Base-by-base conservation (phyloP, 352 stramenopile species). In the Aphanomyces astaci region DNA sequence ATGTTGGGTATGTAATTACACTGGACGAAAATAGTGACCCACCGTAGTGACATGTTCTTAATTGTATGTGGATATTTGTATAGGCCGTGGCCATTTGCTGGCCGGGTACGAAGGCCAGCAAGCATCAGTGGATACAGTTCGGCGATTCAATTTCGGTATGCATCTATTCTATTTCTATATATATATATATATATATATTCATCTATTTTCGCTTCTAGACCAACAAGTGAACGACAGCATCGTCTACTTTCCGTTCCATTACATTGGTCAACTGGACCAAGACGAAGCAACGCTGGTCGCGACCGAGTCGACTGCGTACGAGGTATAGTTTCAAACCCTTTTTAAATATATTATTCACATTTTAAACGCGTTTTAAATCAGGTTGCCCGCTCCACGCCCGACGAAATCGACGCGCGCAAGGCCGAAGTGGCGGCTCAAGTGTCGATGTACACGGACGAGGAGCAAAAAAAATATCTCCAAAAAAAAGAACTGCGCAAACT, bases 61-160 rank as follows among this genome's bases (percentile, higher is more conserved):
- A n/a, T n/a, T n/a, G n/a, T n/a, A n/a, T n/a, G n/a, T n/a, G n/a
- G 4, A 53, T 57, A 25, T 22, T 22, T 10, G 87, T 68, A 73
- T 71, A 55, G 86, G 86, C 39, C 73, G 78, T 9, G 86, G 86
- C 48, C 82, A 81, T 28, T 82, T 93, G 54, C 80, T 95, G 53
- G 83, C 78, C 4, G 77, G 75, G 2, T 93, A 81, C 25, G 81
- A 92, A 51, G 86, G 86, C 17, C 86, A 93, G 66, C 83, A 95
- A 59, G 70, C 76, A 22, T 73, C 80, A 27, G 82, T 77, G 27
- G 86, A 95, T 53, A 93, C 91, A 30, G 64, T 95, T 30, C 86
- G 86, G 39, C 83, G 86, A 31, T 95, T 93, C 66, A 93, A 93
- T 63, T 95, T 95, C 63, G 81, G 82, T 90, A 79, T n/a, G n/a